Conservation (phyloP, 148 eudicot genomes). For the Arbutus unedo region DNA sequence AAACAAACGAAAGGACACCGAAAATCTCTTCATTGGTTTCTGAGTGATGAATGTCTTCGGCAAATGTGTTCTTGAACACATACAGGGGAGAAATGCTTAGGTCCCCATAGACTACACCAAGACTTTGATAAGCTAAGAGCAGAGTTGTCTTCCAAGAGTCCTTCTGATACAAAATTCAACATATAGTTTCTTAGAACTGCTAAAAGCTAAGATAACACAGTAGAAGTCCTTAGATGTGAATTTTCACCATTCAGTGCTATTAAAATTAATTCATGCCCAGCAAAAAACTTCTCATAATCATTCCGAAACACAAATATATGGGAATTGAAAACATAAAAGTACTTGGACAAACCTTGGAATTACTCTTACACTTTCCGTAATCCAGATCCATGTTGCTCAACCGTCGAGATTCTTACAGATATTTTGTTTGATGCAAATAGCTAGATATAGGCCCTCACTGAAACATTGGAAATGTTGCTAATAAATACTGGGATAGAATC, state of each 20-base stretch:
- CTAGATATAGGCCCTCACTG: constrained; percentile 23
- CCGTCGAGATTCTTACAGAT: constrained; percentile 14
- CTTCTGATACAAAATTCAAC: constrained; percentile 38
- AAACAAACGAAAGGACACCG: constrained; percentile 83
- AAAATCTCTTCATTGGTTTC: constrained; percentile 79
- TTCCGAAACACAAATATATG: not conserved
- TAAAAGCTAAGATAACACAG: not conserved
- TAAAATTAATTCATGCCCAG: not conserved
- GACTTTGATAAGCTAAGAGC: constrained; percentile 81
- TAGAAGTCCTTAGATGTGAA: not conserved
- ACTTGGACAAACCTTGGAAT: constrained; percentile 41
- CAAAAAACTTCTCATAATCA: not conserved
- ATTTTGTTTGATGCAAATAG: not conserved
- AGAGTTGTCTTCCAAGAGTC: constrained; percentile 69
- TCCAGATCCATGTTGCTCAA: constrained; percentile 44
- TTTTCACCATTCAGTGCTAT: not conserved
- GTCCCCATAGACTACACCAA: constrained; percentile 94
- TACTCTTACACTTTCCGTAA: constrained; percentile 47
- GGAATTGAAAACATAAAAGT: not conserved
- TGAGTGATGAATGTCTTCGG: constrained; percentile 83
- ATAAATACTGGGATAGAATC: not conserved
- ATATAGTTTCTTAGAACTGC: not conserved
- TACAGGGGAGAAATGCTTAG: constrained; percentile 86
- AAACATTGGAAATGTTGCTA: constrained; percentile 16
- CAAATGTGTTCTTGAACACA: constrained; percentile 87